Evolutionary conservation across 257 asterid genomes (phyloP), one percentile per base, ranked within the genome.

Genomic region (Scutellaria galericulata): DNA sequence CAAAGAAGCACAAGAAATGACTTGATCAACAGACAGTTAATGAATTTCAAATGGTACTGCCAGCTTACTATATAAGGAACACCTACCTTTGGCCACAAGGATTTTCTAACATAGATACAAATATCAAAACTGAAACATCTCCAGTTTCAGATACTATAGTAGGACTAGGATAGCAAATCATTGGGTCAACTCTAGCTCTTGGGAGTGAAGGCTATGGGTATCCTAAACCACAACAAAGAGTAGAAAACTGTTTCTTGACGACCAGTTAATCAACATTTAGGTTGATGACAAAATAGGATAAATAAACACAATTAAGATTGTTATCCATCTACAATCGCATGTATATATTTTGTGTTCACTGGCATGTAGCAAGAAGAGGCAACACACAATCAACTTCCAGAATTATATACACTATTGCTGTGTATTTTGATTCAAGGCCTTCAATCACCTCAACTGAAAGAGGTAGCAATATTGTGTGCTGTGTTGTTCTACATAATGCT

Each of bases 151-250:
- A 65, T 50, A 56, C 37, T 58, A 52, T 37, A 22, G 31, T 52
- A 59, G 59, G 64, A 68, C 60, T 51, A 65, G 14, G 64, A 46
- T 12, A 35, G 53, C 72, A 13, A 65, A 57, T 64, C 70, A 48
- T 22, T 9, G 8, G 31, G 62, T 27, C 47, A 39, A 70, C 6
- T 47, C 53, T 47, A 6, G 15, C 53, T 47, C 15, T 47, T 10
- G 13, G 53, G 18, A 47, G 53, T 47, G 6, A 7, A 12, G 13
- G 13, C 53, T 47, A 12, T 47, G 53, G n/a, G 12, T 47, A 13
- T 47, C n/a, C 53, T 5, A 47, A 47, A 14, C 15, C 15, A 12
- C 53, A 10, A 4, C 37, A 31, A 47, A 5, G n/a, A 10, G 15
- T 12, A 6, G 7, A 11, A 47, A 47, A 47, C n/a, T 47, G 53